These are phyloP conservation scores for Poa pratensis DNA, from an alignment of 176 grass and related monocot species.

Conservation along the genomic window DNA sequence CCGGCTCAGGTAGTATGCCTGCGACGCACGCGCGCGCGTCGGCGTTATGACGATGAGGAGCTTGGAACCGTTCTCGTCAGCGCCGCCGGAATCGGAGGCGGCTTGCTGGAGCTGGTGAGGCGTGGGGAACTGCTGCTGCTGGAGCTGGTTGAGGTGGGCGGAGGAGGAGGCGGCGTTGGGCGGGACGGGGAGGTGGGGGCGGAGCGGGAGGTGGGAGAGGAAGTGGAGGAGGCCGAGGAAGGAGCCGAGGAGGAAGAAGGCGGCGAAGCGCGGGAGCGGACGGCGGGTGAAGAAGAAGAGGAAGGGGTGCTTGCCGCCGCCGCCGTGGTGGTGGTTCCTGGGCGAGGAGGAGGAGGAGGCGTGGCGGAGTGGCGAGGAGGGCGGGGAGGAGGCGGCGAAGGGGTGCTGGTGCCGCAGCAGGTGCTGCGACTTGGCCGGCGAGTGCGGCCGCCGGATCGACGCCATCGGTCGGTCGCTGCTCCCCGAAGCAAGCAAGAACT, in stretches of 20 bases:
- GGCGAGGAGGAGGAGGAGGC: constrained; percentile 45
- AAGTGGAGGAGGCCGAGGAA: constrained; percentile 77
- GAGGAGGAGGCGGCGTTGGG: neutral
- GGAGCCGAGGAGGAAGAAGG: constrained; percentile 83
- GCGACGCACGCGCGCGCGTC: constrained; percentile 72
- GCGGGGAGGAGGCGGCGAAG: constrained; percentile 38
- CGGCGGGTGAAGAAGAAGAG: constrained; percentile 46
- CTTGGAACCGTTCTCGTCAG: neutral
- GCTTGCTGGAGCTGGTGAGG: no score
- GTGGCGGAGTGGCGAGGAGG: constrained; percentile 55
- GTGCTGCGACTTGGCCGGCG: constrained; percentile 61
- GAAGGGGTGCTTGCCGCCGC: constrained; percentile 17
- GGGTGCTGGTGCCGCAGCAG: constrained; percentile 48
- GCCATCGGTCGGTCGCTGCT: constrained; percentile 30
- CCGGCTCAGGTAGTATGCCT: constrained; percentile 73
- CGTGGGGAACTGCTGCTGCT: neutral
- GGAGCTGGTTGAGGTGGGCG: neutral
- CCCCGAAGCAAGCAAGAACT: no score
- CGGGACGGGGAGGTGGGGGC: constrained; percentile 11
- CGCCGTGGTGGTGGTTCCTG: constrained; percentile 1
- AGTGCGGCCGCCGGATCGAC: constrained; percentile 68
- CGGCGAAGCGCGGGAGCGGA: constrained; percentile 61
- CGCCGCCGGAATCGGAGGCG: neutral
- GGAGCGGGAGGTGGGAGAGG: constrained; percentile 56
- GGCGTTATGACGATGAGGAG: constrained; percentile 76